These are phyloP conservation scores for Diaporthe caulivora DNA, from an alignment of 2,329 filamentous ascomycete species.

Conservation along the genomic window DNA sequence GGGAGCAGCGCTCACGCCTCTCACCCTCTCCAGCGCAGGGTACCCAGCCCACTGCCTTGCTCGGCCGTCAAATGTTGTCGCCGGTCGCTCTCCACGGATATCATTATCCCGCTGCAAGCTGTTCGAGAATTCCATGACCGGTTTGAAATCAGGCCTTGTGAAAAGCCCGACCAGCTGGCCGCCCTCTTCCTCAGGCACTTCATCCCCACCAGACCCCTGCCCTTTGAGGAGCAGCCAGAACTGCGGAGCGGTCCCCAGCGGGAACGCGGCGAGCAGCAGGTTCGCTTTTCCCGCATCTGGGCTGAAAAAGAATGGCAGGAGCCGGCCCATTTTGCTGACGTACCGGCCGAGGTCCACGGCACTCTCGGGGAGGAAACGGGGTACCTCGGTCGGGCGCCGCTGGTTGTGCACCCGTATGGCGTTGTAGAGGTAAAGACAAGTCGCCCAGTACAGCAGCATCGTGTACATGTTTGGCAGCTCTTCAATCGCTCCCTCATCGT, in stretches of 20 bases:
- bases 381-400: constrained; percentile 9
- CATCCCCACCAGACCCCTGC: not conserved
- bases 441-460: constrained; percentile 40
- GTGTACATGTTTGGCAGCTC: constrained; percentile 41
- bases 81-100: constrained; percentile 3
- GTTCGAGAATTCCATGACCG: constrained; percentile 14
- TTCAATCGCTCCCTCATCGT: constrained; percentile 36
- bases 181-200: constrained; percentile 6
- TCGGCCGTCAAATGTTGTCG: constrained; percentile 5
- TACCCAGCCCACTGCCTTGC: constrained; percentile 29
- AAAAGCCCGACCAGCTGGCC: not conserved
- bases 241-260: constrained; percentile 20
- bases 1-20: not conserved
- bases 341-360: constrained; percentile 37
- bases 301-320: constrained; percentile 41
- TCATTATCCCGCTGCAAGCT: constrained; percentile 16
- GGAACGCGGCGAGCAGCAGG: constrained; percentile 14
- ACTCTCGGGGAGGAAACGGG: not conserved
- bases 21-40: not conserved
- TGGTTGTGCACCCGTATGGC: constrained; percentile 35
- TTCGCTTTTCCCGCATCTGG: constrained; percentile 39
- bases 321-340: constrained; percentile 37
- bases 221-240: constrained; percentile 17
- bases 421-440: constrained; percentile 42
- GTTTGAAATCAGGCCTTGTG: constrained; percentile 18